A percentile compares a stretch with the other conserved stretches of the same genome.
Evolutionary conservation across 441 rosid genomes (phyloP).

Genomic region (Codiaeum variegatum): DNA sequence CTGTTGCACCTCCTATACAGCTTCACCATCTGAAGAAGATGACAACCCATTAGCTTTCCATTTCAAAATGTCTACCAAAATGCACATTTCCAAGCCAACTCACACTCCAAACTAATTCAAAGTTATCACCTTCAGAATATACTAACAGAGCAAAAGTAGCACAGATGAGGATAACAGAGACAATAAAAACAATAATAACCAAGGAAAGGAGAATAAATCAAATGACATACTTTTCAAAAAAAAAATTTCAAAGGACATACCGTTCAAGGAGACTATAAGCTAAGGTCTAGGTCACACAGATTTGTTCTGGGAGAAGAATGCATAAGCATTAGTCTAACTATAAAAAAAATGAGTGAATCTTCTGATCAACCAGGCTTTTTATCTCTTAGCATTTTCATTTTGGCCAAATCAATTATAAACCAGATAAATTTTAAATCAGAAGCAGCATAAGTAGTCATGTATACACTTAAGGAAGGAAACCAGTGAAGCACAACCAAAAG

Average conservation of each 20-base stretch:
- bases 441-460: neutral
- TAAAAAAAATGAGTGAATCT: neutral
- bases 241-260: neutral
- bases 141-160: neutral
- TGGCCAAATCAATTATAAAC: neutral
- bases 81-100: neutral
- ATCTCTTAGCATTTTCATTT: neutral
- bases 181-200: neutral
- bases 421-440: neutral
- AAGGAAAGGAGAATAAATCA: neutral
- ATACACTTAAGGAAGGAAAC: neutral
- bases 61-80: neutral
- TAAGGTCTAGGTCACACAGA: neutral
- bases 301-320: neutral
- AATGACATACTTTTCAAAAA: neutral
- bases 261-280: neutral
- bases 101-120: neutral
- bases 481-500: neutral
- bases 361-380: neutral
- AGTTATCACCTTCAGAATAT: neutral
- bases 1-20: neutral
- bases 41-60: conserved; percentile 4
- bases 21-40: conserved; percentile 21
- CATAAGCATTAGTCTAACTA: neutral
- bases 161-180: neutral